Base-by-base conservation (phyloP, 352 stramenopile species). In the Globisporangium irregulare region DNA sequence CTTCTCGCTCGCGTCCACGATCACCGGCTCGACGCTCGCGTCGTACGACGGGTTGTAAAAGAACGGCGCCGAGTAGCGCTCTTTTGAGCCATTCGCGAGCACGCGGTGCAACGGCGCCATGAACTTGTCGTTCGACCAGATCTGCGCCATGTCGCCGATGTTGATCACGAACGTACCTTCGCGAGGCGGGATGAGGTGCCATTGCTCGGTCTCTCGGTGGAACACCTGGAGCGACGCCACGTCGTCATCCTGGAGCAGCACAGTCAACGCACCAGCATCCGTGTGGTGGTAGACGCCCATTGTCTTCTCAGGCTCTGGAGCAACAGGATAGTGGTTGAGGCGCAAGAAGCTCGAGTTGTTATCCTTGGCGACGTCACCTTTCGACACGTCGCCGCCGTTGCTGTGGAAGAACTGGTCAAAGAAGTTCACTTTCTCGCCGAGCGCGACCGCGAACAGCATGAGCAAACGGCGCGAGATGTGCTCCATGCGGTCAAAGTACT, bases 241-340 rank as follows among this genome's bases (percentile, higher is more conserved):
- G 1, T 72, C 48, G 46, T 89, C 76, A 46, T 82, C 76, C 57
- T 89, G 80, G 15, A 84, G 66, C 62, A 86, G 61, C 57, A 89
- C 68, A 0, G 80, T 89, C 2, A 89, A n/a, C 0, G 75, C 78
- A 9, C 76, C 80, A 12, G 66, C 66, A 59, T 89, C 80, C 4
- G 80, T 86, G 70, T 84, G 75, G 54, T 78, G 66, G 64, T 87
- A 72, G 10, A 90, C 78, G 20, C 77, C 80, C 80, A 90, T 86
- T 8, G 73, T 73, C 27, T 73, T 79, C 54, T 73, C 73, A 14
- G 78, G 77, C 18, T 87, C 73, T 0, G 76, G 75, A 0, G 80
- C 69, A 3, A 87, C 67, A 2, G 93, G 95, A 74, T 98, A 98
- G 73, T 97, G 89, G 70, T 98, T 98, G 43, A 97, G 73, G 41